Base-by-base conservation (phyloP, 768 basidiomycete species). In the Asterophora lycoperdoides region DNA sequence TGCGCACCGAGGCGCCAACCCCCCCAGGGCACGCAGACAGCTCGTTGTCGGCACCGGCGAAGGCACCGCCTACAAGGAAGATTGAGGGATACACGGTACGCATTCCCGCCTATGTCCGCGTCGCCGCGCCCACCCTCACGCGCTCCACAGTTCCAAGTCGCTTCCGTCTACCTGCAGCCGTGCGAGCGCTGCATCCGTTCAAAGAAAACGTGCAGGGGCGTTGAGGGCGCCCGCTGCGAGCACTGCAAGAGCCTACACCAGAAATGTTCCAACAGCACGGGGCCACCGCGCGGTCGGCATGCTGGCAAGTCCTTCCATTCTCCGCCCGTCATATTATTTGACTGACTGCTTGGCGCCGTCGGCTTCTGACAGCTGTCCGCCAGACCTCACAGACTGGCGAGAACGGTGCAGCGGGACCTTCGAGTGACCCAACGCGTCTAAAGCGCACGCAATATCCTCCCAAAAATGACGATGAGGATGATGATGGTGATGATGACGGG, bases 181-280 rank as follows among this genome's bases (percentile, higher is more conserved):
- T 75, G 74, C 53, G 74, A 75, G 47, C 70, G 74, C 41, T 75
- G 74, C 51, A 61, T 69, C 54, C 70, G 72, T 52, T 68, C 70
- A 15, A 68, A 66, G 39, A 71, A 68, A 57, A 66, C 64, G 5
- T 75, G 74, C 56, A 70, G 65, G 53, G 74, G 74, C 15, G 60
- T 71, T 18, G 64, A 69, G 26, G 71, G 72, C 39, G 65, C 68
- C 56, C 72, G 74, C 42, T 75, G 74, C 55, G 72, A 74, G 49
- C 64, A 74, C 54, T 75, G 74, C 63, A 75, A 74, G 57, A 60
- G 64, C 50, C 63, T 74, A 46, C 73, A 74, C 56, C 72, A 74
- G 58, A 72, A 71, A 59, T 75, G 74, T 56, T 71, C 72, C 18
- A 75, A 75, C 53, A 70, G 67, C 60, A 70, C 68, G 34, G 71